Conservation (phyloP, 352 stramenopile genomes). For the Globisporangium paroecandrum region DNA sequence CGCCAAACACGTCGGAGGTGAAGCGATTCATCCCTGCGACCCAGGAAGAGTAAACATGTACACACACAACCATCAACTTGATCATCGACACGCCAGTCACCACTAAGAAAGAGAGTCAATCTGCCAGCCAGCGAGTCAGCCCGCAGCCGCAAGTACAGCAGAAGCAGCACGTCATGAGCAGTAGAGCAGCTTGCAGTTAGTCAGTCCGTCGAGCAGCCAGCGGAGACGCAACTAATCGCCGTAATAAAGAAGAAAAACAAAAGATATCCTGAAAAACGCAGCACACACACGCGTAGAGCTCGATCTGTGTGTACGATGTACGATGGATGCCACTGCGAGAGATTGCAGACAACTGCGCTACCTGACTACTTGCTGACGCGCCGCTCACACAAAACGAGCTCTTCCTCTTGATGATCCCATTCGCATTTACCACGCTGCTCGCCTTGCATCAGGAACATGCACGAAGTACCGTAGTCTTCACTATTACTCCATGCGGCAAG, state of each 20-base stretch:
- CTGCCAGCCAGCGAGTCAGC: neutral
- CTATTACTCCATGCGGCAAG: no score
- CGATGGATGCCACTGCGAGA: neutral
- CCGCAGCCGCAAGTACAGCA: neutral
- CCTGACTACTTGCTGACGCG: neutral
- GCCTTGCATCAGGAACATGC: no score
- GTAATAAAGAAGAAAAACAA: conserved; percentile 7
- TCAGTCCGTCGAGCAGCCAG: neutral
- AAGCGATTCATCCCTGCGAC: conserved; percentile 48
- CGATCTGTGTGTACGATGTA: neutral
- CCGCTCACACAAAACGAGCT: neutral
- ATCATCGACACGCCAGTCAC: neutral
- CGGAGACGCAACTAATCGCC: neutral
- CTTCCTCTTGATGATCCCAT: neutral
- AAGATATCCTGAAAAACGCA: neutral
- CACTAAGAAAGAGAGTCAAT: neutral
- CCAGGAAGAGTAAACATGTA: conserved; percentile 13
- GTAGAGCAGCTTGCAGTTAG: neutral
- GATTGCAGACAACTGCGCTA: neutral
- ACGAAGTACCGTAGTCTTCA: no score
- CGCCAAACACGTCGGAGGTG: conserved; percentile 56
- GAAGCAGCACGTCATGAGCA: neutral
- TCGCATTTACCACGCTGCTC: no score
- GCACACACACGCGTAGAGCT: neutral
- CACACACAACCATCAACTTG: conserved; percentile 2